Evolutionary conservation across 768 basidiomycete genomes (phyloP), one percentile per base, ranked within the genome.

Genomic region (Boletus tomentosulus): DNA sequence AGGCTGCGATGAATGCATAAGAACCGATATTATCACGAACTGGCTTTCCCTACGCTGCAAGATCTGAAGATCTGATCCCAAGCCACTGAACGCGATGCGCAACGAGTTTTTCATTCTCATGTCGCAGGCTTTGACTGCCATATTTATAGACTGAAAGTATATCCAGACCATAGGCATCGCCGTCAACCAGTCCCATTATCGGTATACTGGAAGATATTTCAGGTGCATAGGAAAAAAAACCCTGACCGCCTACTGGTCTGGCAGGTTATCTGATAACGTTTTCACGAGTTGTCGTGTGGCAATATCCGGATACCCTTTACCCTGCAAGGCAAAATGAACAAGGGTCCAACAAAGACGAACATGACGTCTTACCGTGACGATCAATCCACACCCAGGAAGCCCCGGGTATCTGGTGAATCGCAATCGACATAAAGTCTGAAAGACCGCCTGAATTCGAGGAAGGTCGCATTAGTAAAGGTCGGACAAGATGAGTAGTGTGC

Each of bases 221-320:
- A 51, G 47, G 8, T 48, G 37, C 22, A 8, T 25, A 30, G 6
- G 30, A 43, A 38, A 19, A 34, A n/a, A 7, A 39, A 31, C 38
- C 8, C 11, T 22, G 19, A n/a, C 5, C 24, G 6, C 73, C 59
- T 66, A 90, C 92, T 71, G 71, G 39, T 68, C 43, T 3, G 87
- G 86, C 19, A 92, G 77, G 33, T 80, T 78, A 37, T 84, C 78
- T 1, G 87, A 79, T 3, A 98, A 75, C 0, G 79, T 82, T 53
- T 84, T 83, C 43, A 95, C 81, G 7, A 98, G 77, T 58, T 95
- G 85, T 7, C 93, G 80, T 1, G 97, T 96, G 3, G 93, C 87
- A 4, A 97, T 71, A 65, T 99, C 97, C 0, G 97, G 97, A 70
- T 96, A 98, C 3, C 97, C 97, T 67, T 97, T 98, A 0, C 97